These are phyloP conservation scores for Apiotrichum sp. DNA, from an alignment of 1,284 basidiomycete species.

Conservation along the genomic window DNA sequence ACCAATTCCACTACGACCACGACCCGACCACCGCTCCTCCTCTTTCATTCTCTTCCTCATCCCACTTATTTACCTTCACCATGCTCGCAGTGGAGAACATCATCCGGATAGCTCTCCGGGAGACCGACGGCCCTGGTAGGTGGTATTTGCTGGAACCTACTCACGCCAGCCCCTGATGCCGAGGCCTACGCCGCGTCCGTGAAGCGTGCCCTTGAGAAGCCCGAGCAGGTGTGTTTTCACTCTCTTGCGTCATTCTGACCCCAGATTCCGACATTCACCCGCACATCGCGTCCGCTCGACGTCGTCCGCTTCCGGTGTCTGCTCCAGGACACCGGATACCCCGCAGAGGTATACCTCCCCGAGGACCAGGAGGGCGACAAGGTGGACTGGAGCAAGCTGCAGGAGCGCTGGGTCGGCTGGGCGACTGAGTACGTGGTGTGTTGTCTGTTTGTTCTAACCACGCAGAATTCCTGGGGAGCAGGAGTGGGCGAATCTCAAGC, in stretches of 20 bases:
- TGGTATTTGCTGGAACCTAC: too few species aligned
- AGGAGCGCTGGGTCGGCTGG: conserved; percentile 47
- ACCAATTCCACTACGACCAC: too few species aligned
- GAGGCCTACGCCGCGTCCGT: conserved; percentile 8
- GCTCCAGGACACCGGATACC: conserved; percentile 46
- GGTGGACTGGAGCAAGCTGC: conserved; percentile 33
- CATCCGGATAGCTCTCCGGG: conserved; percentile 29
- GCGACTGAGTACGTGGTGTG: conserved; percentile 45
- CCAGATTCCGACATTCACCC: conserved; percentile 29
- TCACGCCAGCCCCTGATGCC: conserved; percentile 4
- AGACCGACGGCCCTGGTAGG: conserved; percentile 27
- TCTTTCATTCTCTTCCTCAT: too few species aligned
- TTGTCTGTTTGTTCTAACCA: too few species aligned
- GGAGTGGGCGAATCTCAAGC: conserved; percentile 20
- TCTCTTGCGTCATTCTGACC: neutral
- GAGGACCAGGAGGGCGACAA: neutral
- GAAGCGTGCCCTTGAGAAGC: conserved; percentile 10
- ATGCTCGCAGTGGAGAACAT: conserved; percentile 32
- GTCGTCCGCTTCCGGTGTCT: conserved; percentile 42
- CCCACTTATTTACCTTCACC: neutral
- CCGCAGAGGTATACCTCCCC: conserved; percentile 44
- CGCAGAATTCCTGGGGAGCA: conserved; percentile 40
- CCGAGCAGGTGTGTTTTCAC: conserved; percentile 11
- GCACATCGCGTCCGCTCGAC: conserved; percentile 23
- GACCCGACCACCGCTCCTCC: too few species aligned